Evolutionary conservation across 2,329 filamentous ascomycete species (phyloP).

Genomic region (Sporothrix euskadiensis): DNA sequence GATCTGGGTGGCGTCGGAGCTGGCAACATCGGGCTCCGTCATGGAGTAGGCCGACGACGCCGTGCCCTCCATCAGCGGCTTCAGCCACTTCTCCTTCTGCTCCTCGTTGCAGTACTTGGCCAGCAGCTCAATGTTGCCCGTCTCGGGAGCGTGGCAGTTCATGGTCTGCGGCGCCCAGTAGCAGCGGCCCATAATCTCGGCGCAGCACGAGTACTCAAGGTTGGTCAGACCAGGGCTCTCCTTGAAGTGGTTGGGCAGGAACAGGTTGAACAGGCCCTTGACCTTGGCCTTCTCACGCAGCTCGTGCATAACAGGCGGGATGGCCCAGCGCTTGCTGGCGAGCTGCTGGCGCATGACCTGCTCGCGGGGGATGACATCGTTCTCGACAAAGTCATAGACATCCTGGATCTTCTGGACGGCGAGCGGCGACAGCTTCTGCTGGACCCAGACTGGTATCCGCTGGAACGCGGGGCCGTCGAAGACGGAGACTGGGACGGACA

Average conservation of each 20-base stretch:
- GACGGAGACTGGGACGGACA: constrained; percentile 69
- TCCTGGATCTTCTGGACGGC: constrained; percentile 37
- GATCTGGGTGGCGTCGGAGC: constrained; percentile 91
- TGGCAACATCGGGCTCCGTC: constrained; percentile 88
- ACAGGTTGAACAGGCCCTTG: constrained; percentile 96
- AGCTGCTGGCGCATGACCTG: constrained; percentile 83
- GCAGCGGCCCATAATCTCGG: constrained; percentile 88
- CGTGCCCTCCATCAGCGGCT: constrained; percentile 76
- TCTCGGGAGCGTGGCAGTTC: constrained; percentile 89
- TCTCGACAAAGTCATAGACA: constrained; percentile 47
- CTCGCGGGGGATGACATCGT: constrained; percentile 55
- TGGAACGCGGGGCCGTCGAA: constrained; percentile 76
- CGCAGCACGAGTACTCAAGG: constrained; percentile 96
- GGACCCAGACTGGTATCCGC: constrained; percentile 74
- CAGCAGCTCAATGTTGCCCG: constrained; percentile 92
- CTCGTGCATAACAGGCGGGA: constrained; percentile 45
- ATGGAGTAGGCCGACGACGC: constrained; percentile 90
- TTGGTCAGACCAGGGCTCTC: constrained; percentile 94
- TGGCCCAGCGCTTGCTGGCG: constrained; percentile 71
- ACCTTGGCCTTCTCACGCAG: constrained; percentile 51
- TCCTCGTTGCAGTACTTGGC: constrained; percentile 86
- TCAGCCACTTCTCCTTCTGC: constrained; percentile 83
- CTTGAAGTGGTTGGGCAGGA: constrained; percentile 92
- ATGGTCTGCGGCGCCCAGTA: constrained; percentile 78
- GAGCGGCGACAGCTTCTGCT: constrained; percentile 34